Percentiles rank a stretch among this genome's conserved stretches.
These are phyloP conservation scores for Penicillium cosmopolitanum DNA, from an alignment of 495 filamentous ascomycete species.

Conservation along the genomic window DNA sequence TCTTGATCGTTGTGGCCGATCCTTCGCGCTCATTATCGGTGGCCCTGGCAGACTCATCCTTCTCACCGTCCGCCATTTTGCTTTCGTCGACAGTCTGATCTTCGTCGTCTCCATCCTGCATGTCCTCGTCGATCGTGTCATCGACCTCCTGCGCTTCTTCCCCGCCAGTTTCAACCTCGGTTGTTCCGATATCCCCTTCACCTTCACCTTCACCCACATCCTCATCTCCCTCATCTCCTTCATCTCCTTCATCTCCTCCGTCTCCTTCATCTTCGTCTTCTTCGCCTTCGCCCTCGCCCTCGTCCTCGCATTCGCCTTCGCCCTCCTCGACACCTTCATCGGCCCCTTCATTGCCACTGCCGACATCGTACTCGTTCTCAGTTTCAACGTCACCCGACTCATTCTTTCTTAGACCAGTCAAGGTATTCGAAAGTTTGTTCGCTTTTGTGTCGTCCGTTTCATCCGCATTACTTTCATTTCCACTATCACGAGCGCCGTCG, in stretches of 20 bases:
- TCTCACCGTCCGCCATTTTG: constrained; percentile 18
- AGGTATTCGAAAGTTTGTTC: constrained; percentile 38
- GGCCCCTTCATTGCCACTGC: constrained; percentile 28
- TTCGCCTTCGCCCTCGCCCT: constrained; percentile 63
- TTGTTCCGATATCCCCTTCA: constrained; percentile 13
- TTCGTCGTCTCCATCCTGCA: constrained; percentile 28
- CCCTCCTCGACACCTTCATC: constrained; percentile 54
- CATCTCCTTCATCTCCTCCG: constrained; percentile 65
- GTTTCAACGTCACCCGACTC: constrained; percentile 33
- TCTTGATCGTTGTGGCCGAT: constrained; percentile 3
- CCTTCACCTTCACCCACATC: constrained; percentile 20
- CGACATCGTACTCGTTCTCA: constrained; percentile 30
- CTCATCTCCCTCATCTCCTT: constrained; percentile 38
- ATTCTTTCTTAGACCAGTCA: constrained; percentile 32
- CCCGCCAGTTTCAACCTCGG: constrained; percentile 22
- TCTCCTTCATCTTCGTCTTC: constrained; percentile 49
- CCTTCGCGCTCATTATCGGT: constrained; percentile 24
- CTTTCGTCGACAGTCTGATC: constrained; percentile 15
- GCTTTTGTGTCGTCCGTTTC: constrained; percentile 56
- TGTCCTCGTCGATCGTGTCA: constrained; percentile 27
- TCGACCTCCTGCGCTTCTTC: constrained; percentile 26
- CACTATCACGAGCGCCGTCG: constrained; percentile 71
- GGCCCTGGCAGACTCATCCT: constrained; percentile 15
- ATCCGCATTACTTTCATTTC: constrained; percentile 76
- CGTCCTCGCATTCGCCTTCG: constrained; percentile 59